Evolutionary conservation across 2,329 filamentous ascomycete genomes (phyloP).

Genomic region (Fusarium sp.): DNA sequence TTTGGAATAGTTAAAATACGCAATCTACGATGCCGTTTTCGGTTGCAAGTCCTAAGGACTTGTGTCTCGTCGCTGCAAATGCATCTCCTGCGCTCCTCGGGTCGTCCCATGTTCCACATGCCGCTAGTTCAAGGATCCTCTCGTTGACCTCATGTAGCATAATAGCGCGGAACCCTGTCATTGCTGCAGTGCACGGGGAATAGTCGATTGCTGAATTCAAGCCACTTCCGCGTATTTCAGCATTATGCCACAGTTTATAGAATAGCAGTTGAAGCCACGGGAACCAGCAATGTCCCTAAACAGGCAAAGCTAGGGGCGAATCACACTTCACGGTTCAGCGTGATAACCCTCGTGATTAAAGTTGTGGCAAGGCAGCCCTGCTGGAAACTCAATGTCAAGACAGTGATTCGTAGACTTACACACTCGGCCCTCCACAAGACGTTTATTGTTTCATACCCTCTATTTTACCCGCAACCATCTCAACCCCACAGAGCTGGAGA

Average conservation of each 20-base stretch:
- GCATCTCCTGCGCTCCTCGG: constrained; percentile 1
- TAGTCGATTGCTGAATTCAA: neutral
- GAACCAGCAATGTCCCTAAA: neutral
- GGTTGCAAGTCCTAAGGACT: neutral
- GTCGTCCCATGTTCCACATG: constrained; percentile 21
- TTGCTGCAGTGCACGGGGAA: constrained; percentile 15
- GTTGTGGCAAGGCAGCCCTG: neutral
- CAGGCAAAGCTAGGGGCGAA: neutral
- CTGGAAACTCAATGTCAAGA: neutral
- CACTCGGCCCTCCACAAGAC: neutral
- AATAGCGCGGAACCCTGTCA: constrained; percentile 32
- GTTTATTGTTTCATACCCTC: neutral
- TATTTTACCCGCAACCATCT: neutral
- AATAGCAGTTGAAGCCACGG: neutral
- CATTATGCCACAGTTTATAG: neutral
- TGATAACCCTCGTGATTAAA: neutral
- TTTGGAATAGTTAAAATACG: neutral
- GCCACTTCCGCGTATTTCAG: neutral
- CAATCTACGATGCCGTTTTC: neutral
- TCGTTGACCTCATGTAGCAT: constrained; percentile 30
- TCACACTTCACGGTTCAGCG: neutral
- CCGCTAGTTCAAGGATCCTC: constrained; percentile 35
- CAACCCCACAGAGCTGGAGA: neutral
- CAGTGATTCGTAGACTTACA: neutral
- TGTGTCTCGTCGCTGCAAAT: neutral